Evolutionary conservation across 371 early-diverging fungal genomes (phyloP).

Genomic region (Mucor velutinosus): DNA sequence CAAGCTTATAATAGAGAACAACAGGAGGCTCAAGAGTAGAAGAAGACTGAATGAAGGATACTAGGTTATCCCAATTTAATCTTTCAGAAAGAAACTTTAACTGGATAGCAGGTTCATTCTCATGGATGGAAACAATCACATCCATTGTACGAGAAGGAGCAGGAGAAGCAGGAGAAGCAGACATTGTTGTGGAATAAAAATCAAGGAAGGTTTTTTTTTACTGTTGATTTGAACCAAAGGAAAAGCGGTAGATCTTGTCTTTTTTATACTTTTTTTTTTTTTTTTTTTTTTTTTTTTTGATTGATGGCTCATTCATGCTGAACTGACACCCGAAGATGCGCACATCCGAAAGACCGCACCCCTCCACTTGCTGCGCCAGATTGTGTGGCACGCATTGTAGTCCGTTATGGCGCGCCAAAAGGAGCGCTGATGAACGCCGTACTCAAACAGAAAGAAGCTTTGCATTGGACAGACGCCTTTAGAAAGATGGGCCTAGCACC

Average conservation of each 20-base stretch:
- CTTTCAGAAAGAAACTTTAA: conserved; percentile 16
- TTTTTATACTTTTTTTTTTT: not conserved
- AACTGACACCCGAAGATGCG: not conserved
- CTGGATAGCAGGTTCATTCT: not conserved
- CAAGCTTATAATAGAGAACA: conserved; percentile 11
- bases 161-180: not conserved
- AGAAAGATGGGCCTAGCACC: too few relatives aligned
- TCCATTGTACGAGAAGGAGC: not conserved
- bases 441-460: too few relatives aligned
- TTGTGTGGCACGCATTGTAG: not conserved
- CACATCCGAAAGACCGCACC: not conserved
- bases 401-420: not conserved
- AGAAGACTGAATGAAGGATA: conserved; percentile 7
- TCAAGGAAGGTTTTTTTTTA: not conserved
- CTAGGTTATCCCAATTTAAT: conserved; percentile 15
- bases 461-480: too few relatives aligned
- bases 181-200: not conserved
- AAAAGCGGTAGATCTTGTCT: not conserved
- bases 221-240: not conserved
- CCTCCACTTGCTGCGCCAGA: not conserved
- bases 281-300: too few relatives aligned
- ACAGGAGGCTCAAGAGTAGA: conserved; percentile 7
- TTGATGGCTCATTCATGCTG: not conserved
- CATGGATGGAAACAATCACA: not conserved
- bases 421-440: too few relatives aligned